Percentiles rank a stretch among this genome's conserved stretches.
phyloP scores from a whole-genome alignment of 768 basidiomycete genomes.

The Hysterangium stoloniferum region DNA sequence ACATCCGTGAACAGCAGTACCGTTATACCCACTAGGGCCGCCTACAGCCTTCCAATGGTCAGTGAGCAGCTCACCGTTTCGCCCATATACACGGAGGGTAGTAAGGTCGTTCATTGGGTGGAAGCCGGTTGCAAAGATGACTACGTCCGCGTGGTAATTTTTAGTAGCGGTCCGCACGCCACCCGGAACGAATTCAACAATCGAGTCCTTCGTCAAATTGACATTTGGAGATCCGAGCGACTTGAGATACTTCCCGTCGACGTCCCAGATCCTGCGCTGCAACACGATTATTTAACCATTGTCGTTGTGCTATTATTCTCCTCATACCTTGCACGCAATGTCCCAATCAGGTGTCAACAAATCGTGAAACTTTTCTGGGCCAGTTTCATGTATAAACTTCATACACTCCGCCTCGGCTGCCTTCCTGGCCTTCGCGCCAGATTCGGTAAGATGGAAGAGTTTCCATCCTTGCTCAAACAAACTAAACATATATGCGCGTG shows the following conservation, averaged over 20 bases:
- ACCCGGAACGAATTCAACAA: no score
- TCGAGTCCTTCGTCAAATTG: no score
- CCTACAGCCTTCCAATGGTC: neutral
- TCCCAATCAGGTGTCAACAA: slow-evolving; percentile 17
- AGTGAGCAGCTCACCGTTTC: neutral
- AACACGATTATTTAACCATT: neutral
- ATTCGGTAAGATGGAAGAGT: neutral
- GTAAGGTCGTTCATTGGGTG: neutral
- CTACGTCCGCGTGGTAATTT: neutral
- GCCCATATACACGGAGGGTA: neutral
- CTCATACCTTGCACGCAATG: slow-evolving; percentile 15
- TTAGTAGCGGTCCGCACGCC: no score
- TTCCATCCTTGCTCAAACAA: neutral
- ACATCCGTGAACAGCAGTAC: neutral
- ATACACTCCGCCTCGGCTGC: slow-evolving; percentile 20
- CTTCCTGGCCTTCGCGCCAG: neutral
- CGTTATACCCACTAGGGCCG: neutral
- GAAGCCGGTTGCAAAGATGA: neutral
- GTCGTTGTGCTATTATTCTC: neutral
- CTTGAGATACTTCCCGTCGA: no score
- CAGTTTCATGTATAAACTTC: slow-evolving; percentile 13
- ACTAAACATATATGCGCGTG: neutral
- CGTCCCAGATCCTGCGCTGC: no score
- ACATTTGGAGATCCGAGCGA: no score
- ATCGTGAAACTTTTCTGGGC: slow-evolving; percentile 19